These are phyloP conservation scores for Elongisporangium prolatum DNA, from an alignment of 352 stramenopile species.

Conservation along the genomic window DNA sequence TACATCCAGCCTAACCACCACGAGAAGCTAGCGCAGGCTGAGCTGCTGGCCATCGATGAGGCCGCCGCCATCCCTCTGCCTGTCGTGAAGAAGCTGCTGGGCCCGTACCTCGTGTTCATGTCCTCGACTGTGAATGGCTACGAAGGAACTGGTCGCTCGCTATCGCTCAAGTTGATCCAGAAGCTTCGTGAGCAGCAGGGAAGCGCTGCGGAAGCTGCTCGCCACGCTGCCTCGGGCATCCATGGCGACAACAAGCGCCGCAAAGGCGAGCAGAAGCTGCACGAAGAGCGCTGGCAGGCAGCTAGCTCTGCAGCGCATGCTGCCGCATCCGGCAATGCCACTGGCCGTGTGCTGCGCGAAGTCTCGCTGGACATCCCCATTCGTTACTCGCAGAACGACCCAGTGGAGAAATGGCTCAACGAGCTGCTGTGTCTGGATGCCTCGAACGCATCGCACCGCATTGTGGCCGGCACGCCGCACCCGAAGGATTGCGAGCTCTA, in stretches of 20 bases:
- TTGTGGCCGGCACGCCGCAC: conserved; percentile 93
- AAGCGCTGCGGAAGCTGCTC: conserved; percentile 50
- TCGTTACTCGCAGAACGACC: conserved; percentile 94
- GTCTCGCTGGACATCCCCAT: conserved; percentile 97
- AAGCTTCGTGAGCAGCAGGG: conserved; percentile 95
- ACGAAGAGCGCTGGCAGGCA: conserved; percentile 95
- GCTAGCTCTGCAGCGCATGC: conserved; percentile 84
- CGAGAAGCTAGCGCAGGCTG: conserved; percentile 95
- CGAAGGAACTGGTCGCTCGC: conserved; percentile 97
- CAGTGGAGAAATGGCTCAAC: conserved; percentile 98
- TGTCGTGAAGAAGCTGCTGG: conserved; percentile 94
- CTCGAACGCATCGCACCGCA: conserved; percentile 71
- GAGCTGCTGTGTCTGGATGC: conserved; percentile 95
- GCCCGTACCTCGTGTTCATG: conserved; percentile 97
- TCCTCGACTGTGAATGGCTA: conserved; percentile 99
- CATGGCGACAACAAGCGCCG: conserved; percentile 89
- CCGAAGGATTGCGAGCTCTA: conserved; percentile 97
- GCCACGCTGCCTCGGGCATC: conserved; percentile 52
- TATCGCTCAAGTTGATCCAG: conserved; percentile 99
- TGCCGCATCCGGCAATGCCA: conserved; percentile 34
- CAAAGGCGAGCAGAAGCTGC: conserved; percentile 95
- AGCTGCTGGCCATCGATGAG: conserved; percentile 98
- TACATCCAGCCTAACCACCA: conserved; percentile 95
- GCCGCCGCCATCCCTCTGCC: conserved; percentile 99
- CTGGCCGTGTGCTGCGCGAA: conserved; percentile 88